phyloP scores from a whole-genome alignment of 2,329 filamentous ascomycete genomes.

The Trichoderma lentiforme region DNA sequence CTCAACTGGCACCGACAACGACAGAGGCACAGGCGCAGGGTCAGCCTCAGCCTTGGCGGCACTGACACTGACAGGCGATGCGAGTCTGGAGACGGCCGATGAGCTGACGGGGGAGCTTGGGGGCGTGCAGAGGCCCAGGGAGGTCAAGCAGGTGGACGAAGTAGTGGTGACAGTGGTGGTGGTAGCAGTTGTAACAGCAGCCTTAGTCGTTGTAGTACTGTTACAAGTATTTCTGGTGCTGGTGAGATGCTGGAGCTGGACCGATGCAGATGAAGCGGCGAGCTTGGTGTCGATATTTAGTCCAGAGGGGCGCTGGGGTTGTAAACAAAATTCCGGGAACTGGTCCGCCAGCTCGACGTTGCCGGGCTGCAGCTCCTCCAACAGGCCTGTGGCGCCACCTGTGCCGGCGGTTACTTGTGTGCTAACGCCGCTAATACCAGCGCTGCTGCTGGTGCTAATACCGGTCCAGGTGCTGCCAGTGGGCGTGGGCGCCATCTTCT shows the following conservation, averaged over 20 bases:
- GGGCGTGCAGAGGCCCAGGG: slow-evolving; percentile 5
- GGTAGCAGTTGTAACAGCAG: not conserved
- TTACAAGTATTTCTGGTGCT: not conserved
- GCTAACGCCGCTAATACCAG: not conserved
- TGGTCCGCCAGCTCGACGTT: slow-evolving; percentile 15
- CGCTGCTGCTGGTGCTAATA: not conserved
- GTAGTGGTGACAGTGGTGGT: not conserved
- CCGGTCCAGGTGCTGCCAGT: not conserved
- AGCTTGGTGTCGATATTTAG: not conserved
- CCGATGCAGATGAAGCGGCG: not conserved
- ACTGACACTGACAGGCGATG: slow-evolving; percentile 3
- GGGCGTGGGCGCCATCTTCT: slow-evolving; percentile 4
- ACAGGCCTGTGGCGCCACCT: not conserved
- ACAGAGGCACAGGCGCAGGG: not conserved
- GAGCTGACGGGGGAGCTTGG: slow-evolving; percentile 4
- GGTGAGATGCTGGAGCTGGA: not conserved
- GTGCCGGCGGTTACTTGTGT: not conserved
- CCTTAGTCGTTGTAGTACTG: not conserved
- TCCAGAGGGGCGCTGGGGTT: slow-evolving; percentile 6
- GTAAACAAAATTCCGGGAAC: slow-evolving; percentile 19
- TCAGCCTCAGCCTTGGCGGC: not conserved
- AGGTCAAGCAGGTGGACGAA: not conserved
- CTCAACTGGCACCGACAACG: not conserved
- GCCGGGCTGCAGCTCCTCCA: slow-evolving; percentile 17
- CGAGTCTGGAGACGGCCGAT: slow-evolving; percentile 9